phyloP scores from a whole-genome alignment of 2,329 filamentous ascomycete species.

The Celoporthe dispersa region DNA sequence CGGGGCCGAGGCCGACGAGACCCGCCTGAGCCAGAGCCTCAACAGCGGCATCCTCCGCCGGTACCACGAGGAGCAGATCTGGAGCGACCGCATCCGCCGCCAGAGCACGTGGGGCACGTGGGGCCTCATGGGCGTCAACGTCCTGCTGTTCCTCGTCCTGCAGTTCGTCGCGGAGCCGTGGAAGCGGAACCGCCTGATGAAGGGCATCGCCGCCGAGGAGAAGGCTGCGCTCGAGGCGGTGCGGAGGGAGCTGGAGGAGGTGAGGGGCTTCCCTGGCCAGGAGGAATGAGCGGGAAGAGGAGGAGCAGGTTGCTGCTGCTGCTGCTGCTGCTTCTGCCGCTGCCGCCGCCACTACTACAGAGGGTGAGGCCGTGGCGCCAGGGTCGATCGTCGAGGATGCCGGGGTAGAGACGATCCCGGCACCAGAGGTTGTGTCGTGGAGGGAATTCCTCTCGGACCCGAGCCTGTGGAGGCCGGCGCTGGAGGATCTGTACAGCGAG shows the following conservation, averaged over 20 bases:
- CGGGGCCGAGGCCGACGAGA: slow-evolving; percentile 77
- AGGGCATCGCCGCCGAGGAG: slow-evolving; percentile 80
- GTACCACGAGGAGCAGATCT: slow-evolving; percentile 99
- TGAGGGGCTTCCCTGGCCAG: slow-evolving; percentile 37
- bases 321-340: slow-evolving; percentile 28
- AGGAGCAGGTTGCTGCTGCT: slow-evolving; percentile 20
- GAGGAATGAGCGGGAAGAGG: slow-evolving; percentile 27
- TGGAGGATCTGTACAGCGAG: slow-evolving; percentile 68
- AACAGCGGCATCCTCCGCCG: slow-evolving; percentile 84
- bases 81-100: slow-evolving; percentile 94
- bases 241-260: slow-evolving; percentile 45
- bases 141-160: slow-evolving; percentile 82
- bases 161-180: slow-evolving; percentile 93
- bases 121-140: slow-evolving; percentile 96
- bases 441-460: slow-evolving; percentile 48
- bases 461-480: slow-evolving; percentile 51
- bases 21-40: slow-evolving; percentile 75
- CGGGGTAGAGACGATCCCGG: slow-evolving; percentile 30
- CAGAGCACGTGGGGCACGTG: slow-evolving; percentile 99
- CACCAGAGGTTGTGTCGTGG: slow-evolving; percentile 42
- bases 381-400: slow-evolving; percentile 38
- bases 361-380: background rate
- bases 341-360: slow-evolving; percentile 4
- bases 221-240: slow-evolving; percentile 60
- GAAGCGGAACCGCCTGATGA: slow-evolving; percentile 79